phyloP scores from a whole-genome alignment of 2,329 filamentous ascomycete species.

The Trichoderma aggressivum region DNA sequence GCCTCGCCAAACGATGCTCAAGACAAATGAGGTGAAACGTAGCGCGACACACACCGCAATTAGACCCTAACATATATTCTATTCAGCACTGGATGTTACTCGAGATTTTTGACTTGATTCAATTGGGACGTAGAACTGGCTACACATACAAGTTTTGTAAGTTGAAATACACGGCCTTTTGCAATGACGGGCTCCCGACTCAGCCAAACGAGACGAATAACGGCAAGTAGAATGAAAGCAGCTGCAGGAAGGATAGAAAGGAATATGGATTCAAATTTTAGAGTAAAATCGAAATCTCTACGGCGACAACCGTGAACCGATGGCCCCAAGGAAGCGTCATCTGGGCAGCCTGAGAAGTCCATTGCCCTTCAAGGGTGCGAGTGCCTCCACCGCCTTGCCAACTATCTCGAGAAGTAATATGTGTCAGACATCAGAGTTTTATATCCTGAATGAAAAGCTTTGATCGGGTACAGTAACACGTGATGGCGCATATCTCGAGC shows the following conservation, averaged over 20 bases:
- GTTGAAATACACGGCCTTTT: constrained; percentile 33
- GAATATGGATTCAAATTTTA: constrained; percentile 47
- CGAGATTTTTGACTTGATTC: not conserved
- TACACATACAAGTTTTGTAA: constrained; percentile 30
- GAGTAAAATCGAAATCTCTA: constrained; percentile 49
- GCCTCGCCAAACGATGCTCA: constrained; percentile 27
- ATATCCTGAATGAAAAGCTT: not conserved
- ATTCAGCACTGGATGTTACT: not conserved
- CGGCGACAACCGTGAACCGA: constrained; percentile 42
- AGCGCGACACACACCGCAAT: constrained; percentile 25
- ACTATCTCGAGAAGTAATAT: not conserved
- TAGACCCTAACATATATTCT: not conserved
- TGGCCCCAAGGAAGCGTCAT: constrained; percentile 43
- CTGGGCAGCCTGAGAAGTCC: constrained; percentile 27
- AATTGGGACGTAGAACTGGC: not conserved
- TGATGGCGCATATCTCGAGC: not conserved
- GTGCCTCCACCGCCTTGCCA: not conserved
- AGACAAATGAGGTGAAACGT: constrained; percentile 32
- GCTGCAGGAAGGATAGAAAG: constrained; percentile 43
- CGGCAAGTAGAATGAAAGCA: constrained; percentile 36
- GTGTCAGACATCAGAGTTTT: not conserved
- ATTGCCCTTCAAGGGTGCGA: constrained; percentile 11
- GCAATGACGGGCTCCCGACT: constrained; percentile 34
- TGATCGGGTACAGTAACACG: constrained; percentile 33
- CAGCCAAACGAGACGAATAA: constrained; percentile 34